Conservation (phyloP, 768 basidiomycete species). For the Tylopilus plumbeoviolaceoides region DNA sequence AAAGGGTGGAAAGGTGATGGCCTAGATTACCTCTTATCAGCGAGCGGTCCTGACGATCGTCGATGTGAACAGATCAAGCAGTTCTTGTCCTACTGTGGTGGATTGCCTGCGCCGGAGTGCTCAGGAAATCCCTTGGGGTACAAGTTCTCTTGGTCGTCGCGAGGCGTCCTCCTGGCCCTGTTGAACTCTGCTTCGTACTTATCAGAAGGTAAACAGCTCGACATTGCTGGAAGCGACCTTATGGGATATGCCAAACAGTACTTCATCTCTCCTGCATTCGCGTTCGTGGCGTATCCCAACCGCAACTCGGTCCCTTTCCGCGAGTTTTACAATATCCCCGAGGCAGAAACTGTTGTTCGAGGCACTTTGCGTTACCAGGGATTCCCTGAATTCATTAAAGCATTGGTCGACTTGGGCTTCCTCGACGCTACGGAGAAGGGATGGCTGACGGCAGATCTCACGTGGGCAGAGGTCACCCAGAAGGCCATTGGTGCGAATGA, state of each 20-base stretch:
- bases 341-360: conserved; percentile 87
- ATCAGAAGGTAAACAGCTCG: conserved; percentile 56
- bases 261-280: conserved; percentile 92
- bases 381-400: conserved; percentile 91
- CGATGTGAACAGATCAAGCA: conserved; percentile 60
- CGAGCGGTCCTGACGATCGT: not conserved
- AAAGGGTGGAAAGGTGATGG: conserved; percentile 83
- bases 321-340: conserved; percentile 89
- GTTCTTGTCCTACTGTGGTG: conserved; percentile 94
- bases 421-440: conserved; percentile 73
- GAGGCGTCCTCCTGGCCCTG: conserved; percentile 92
- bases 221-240: conserved; percentile 74
- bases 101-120: conserved; percentile 88
- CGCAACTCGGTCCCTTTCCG: conserved; percentile 88
- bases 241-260: conserved; percentile 91
- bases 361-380: conserved; percentile 95
- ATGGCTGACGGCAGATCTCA: conserved; percentile 70
- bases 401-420: conserved; percentile 85
- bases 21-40: not conserved
- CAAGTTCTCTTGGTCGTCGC: conserved; percentile 99
- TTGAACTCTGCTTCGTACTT: conserved; percentile 88
- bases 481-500: conserved; percentile 66
- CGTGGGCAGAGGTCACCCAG: conserved; percentile 82
- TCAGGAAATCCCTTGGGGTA: conserved; percentile 95
- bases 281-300: conserved; percentile 96